Conservation (phyloP, 768 basidiomycete species). For the Dioszegia hungarica region DNA sequence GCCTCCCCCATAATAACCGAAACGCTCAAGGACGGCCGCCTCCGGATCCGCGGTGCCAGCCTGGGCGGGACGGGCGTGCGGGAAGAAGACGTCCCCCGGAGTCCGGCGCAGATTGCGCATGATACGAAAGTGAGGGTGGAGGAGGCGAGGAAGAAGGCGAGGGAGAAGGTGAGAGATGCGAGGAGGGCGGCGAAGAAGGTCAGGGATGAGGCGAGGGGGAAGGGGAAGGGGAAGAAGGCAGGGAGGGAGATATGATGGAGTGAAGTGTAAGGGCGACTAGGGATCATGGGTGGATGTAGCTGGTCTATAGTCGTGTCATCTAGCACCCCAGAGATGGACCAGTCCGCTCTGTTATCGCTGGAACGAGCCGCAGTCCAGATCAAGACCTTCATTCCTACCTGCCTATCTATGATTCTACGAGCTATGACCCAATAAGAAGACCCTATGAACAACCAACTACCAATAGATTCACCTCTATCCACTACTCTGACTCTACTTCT, state of each 20-base stretch:
- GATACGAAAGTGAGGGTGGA: slow-evolving; percentile 33
- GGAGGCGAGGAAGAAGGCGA: slow-evolving; percentile 43
- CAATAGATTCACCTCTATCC: too few species aligned
- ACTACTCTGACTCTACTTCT: not conserved
- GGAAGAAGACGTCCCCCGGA: slow-evolving; percentile 39
- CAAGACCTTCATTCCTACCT: too few species aligned
- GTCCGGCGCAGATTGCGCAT: slow-evolving; percentile 21
- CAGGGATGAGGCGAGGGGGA: not conserved
- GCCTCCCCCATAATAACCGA: slow-evolving; percentile 80
- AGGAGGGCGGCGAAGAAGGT: slow-evolving; percentile 7
- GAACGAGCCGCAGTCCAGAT: too few species aligned
- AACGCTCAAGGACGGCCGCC: slow-evolving; percentile 64
- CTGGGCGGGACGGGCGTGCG: slow-evolving; percentile 50
- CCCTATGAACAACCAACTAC: too few species aligned
- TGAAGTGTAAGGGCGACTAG: not conserved
- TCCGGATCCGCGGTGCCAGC: slow-evolving; percentile 65
- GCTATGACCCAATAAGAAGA: too few species aligned
- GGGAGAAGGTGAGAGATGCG: slow-evolving; percentile 31
- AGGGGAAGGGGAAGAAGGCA: slow-evolving; percentile 11
- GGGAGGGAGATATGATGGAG: not conserved
- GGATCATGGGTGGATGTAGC: not conserved
- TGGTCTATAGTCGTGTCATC: too few species aligned
- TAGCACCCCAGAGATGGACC: too few species aligned
- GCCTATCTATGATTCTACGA: not conserved
- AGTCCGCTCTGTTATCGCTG: too few species aligned